These are phyloP conservation scores for Termitomyces sp. DNA, from an alignment of 768 basidiomycete species.

Conservation along the genomic window DNA sequence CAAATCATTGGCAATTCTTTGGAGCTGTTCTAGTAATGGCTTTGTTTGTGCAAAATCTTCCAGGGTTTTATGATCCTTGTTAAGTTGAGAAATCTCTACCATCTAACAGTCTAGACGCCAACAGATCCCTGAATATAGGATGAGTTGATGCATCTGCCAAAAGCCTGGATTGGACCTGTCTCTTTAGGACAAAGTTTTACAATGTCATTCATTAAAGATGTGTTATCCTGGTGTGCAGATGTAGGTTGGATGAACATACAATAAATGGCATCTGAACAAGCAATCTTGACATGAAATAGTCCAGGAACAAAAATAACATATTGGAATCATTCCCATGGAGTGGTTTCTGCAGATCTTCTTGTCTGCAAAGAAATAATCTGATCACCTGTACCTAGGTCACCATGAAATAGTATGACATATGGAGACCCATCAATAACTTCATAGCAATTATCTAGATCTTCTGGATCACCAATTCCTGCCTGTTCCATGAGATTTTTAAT, in stretches of 20 bases:
- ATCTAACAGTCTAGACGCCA: conserved; percentile 24
- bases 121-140: conserved; percentile 22
- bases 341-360: conserved; percentile 19
- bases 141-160: conserved; percentile 27
- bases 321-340: conserved; percentile 23
- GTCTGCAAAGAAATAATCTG: conserved; percentile 16
- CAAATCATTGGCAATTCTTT: conserved; percentile 17
- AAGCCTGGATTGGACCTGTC: conserved; percentile 28
- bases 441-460: neutral
- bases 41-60: conserved; percentile 23
- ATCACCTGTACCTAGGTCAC: conserved; percentile 23
- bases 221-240: neutral
- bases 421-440: neutral
- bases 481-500: neutral
- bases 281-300: conserved; percentile 27
- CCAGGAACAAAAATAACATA: conserved; percentile 25
- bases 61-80: conserved; percentile 5
- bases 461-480: neutral
- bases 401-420: conserved; percentile 4
- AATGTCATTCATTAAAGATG: neutral
- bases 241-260: conserved; percentile 16
- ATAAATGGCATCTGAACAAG: conserved; percentile 19
- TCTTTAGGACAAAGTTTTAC: conserved; percentile 22
- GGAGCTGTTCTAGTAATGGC: conserved; percentile 21
- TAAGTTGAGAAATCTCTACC: conserved; percentile 5